Evolutionary conservation across 495 filamentous ascomycete genomes (phyloP), one percentile per base, ranked within the genome.

Genomic region (Lepraria neglecta): DNA sequence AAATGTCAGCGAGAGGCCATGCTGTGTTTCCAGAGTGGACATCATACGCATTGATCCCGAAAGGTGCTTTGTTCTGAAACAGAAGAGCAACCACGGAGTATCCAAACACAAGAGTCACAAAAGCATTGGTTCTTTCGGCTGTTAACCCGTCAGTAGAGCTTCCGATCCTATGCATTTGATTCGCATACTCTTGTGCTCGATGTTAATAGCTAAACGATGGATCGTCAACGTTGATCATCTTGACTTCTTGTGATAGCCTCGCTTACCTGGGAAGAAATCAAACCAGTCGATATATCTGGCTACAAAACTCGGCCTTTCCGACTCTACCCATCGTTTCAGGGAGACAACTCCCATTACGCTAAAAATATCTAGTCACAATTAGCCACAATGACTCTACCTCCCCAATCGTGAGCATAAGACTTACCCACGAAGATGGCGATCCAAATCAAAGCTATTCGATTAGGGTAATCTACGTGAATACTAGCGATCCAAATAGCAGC

Each of bases 101-200:
- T 30, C 82, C 82, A 65, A 85, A 79, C 19, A 85, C 81, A 5
- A 85, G 74, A 2, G 80, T 78, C 3, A 84, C 79, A 61, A 85
- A 85, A 4, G 80, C 81, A 56, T 77, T 78, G 19, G 79, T 82
- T n/a, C 82, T 68, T 65, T 84, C 82, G 45, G 77, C 58, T 60
- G 33, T n/a, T 30, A 4, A 19, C 19, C 5, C 15, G 15, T 46
- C n/a, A 31, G 46, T 44, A 27, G 28, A 24, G 11, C 35, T 12
- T 6, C 17, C 19, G 28, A 19, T 17, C 28, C 0, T 1, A 42
- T 3, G 27, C 1, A 3, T 5, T 11, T 11, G 17, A 24, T 4
- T 30, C 14, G 17, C 21, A 5, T 60, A 60, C 58, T 78, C 56
- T 77, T 77, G 65, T 85, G 82, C 70, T 85, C 82, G 64, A 85